These are phyloP conservation scores for Anethum foeniculum DNA, from an alignment of 140 eudicot species.

Conservation along the genomic window DNA sequence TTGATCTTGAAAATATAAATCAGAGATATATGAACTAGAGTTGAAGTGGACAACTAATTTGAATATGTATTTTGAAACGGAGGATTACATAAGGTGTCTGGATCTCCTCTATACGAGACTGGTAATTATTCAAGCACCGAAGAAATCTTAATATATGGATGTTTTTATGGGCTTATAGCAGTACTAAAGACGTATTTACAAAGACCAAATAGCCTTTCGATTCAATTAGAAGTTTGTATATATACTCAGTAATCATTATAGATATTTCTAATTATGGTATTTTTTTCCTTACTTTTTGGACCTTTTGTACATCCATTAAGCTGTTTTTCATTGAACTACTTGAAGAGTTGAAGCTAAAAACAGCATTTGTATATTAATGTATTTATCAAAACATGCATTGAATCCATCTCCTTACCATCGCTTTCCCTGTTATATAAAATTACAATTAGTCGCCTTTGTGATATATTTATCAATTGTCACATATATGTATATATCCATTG, in stretches of 20 bases:
- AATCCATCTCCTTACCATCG: background rate
- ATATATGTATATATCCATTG: background rate
- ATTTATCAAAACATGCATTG: background rate
- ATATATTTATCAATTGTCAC: background rate
- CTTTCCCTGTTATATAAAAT: background rate
- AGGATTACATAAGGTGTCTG: too few relatives aligned
- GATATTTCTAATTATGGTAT: background rate
- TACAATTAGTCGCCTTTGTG: background rate
- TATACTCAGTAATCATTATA: too few relatives aligned
- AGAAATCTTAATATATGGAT: too few relatives aligned
- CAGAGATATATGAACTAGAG: too few relatives aligned
- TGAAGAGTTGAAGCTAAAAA: background rate
- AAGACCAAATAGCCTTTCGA: background rate
- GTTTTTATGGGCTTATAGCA: too few relatives aligned
- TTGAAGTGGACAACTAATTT: too few relatives aligned
- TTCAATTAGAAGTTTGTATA: background rate
- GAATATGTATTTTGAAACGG: too few relatives aligned
- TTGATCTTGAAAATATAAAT: too few relatives aligned
- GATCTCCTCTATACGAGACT: too few relatives aligned
- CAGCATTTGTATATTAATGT: background rate
- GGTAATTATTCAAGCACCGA: too few relatives aligned
- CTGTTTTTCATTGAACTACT: background rate
- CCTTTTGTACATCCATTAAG: background rate
- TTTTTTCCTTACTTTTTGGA: background rate
- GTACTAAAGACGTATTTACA: too few relatives aligned